Percentiles rank a stretch among this genome's conserved stretches.
These are phyloP conservation scores for Chenopodium berlandieri DNA, from an alignment of 148 eudicot species.

Conservation along the genomic window DNA sequence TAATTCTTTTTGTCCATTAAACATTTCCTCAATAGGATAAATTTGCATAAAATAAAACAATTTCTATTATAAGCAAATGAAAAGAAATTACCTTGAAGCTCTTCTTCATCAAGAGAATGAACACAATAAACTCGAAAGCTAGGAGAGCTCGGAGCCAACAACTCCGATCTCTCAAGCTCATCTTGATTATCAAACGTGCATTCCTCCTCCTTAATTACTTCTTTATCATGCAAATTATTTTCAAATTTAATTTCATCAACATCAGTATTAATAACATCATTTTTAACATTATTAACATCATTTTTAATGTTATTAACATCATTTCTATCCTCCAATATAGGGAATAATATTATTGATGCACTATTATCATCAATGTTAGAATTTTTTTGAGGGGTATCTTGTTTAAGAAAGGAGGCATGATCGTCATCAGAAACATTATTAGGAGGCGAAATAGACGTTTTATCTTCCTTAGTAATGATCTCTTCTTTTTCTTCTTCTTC, in stretches of 20 bases:
- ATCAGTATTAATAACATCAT: background rate
- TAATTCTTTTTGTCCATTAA: too few species aligned
- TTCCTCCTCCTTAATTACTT: conserved; percentile 9
- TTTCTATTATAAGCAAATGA: too few species aligned
- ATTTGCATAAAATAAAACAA: too few species aligned
- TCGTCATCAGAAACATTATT: background rate
- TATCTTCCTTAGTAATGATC: background rate
- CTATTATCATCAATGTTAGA: background rate
- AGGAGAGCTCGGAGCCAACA: conserved; percentile 27
- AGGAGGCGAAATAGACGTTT: background rate
- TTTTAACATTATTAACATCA: background rate
- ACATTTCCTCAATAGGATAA: too few species aligned
- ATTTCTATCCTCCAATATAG: background rate
- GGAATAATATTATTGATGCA: background rate
- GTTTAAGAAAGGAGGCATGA: background rate
- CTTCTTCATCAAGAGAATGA: conserved; percentile 19
- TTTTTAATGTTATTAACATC: background rate
- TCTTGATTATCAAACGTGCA: background rate
- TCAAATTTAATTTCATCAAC: background rate
- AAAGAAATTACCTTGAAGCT: conserved; percentile 17
- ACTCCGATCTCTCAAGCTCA: background rate
- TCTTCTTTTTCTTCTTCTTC: background rate
- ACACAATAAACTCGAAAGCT: conserved; percentile 48
- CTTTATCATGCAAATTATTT: background rate
- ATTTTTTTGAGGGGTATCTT: conserved; percentile 5